phyloP scores from a whole-genome alignment of 352 stramenopile species.

The Thraustotheca clavata region DNA sequence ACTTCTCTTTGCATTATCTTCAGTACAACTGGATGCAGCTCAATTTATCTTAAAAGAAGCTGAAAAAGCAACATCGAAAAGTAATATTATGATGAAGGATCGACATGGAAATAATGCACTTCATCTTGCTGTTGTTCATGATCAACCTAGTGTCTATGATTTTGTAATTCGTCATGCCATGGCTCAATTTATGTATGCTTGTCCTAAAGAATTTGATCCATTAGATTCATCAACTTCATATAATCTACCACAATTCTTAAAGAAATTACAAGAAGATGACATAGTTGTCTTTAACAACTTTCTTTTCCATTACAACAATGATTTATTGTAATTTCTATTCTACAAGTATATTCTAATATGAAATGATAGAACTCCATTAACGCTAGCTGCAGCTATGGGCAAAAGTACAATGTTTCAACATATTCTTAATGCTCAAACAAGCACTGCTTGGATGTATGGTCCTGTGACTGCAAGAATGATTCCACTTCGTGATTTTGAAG shows the following conservation, averaged over 20 bases:
- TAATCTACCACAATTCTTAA: conserved; percentile 12
- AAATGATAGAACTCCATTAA: conserved; percentile 32
- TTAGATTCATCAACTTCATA: not conserved
- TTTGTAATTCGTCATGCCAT: conserved; percentile 49
- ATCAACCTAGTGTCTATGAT: conserved; percentile 45
- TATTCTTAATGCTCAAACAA: conserved; percentile 38
- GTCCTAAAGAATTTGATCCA: not conserved
- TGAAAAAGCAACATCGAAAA: conserved; percentile 14
- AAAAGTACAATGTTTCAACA: conserved; percentile 50
- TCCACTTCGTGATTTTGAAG: conserved; percentile 44
- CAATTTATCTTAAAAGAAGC: conserved; percentile 31
- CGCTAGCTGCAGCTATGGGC: conserved; percentile 42
- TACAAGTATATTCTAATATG: not conserved
- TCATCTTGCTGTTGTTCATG: conserved; percentile 48
- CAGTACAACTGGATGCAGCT: conserved; percentile 42
- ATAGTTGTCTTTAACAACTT: conserved; percentile 6
- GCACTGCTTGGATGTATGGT: conserved; percentile 42
- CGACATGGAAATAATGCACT: conserved; percentile 49
- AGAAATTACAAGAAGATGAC: conserved; percentile 6
- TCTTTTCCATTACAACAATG: conserved; percentile 10
- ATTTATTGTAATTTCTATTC: conserved; percentile 11
- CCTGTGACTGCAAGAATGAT: conserved; percentile 47
- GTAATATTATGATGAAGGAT: conserved; percentile 47
- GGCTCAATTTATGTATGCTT: conserved; percentile 12
- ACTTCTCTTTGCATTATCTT: conserved; percentile 46